phyloP scores from a whole-genome alignment of 305 asterid species.

The Fraxinus greggii region DNA sequence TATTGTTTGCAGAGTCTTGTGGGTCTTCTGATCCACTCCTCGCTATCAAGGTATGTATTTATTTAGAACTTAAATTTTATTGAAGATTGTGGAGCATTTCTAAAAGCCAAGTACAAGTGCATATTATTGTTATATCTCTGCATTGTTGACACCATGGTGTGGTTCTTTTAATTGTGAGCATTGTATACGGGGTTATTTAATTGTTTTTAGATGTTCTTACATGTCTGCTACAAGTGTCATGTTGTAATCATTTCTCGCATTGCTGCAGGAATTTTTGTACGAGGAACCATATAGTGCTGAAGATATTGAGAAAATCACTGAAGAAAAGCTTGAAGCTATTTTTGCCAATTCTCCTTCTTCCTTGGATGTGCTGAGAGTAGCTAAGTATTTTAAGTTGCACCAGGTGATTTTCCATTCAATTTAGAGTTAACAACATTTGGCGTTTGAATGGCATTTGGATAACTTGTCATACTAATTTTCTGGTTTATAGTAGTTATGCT shows the following conservation, averaged over 20 bases:
- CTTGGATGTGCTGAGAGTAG: constrained; percentile 76
- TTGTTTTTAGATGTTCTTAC: background rate
- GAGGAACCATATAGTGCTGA: constrained; percentile 70
- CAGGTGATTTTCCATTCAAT: constrained; percentile 50
- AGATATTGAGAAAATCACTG: constrained; percentile 63
- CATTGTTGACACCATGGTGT: background rate
- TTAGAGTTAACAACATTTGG: background rate
- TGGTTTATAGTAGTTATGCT: background rate
- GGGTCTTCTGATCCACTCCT: constrained; percentile 84
- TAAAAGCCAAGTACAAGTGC: background rate
- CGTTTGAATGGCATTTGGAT: background rate
- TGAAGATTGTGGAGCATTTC: background rate
- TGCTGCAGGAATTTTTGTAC: constrained; percentile 58
- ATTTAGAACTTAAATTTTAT: background rate
- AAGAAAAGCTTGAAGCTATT: constrained; percentile 49
- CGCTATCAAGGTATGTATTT: constrained; percentile 64
- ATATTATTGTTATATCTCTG: background rate
- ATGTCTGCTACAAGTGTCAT: background rate
- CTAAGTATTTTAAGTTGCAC: constrained; percentile 71
- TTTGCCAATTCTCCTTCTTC: constrained; percentile 81
- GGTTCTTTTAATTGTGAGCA: background rate
- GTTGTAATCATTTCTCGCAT: constrained; percentile 1
- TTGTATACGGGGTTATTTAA: background rate
- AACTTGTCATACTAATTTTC: background rate
- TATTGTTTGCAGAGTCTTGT: constrained; percentile 57